Conservation (phyloP, 225 moss, liverwort and hornwort species). For the Antitrichia curtipendula region DNA sequence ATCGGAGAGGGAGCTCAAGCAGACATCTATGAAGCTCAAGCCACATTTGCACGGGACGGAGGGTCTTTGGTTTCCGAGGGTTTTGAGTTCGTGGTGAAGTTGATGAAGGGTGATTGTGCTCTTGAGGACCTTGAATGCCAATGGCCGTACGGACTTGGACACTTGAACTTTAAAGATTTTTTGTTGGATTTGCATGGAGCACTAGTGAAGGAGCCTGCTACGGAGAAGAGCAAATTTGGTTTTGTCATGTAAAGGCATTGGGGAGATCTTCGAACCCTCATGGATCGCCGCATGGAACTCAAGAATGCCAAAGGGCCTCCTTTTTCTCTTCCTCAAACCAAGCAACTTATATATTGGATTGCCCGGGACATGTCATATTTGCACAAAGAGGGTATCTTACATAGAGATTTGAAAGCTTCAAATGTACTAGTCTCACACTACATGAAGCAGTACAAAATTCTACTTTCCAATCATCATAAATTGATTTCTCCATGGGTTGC, state of each 20-base stretch:
- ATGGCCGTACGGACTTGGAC: neutral
- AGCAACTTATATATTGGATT: rapidly evolving
- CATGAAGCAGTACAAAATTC: rapidly evolving
- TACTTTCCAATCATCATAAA: rapidly evolving
- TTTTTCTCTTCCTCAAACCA: neutral
- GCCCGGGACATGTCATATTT: rapidly evolving
- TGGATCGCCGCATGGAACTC: neutral
- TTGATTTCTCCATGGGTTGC: rapidly evolving
- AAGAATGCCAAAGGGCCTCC: neutral
- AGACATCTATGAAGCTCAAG: neutral
- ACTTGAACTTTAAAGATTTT: rapidly evolving
- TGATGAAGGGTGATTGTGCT: neutral
- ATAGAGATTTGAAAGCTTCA: neutral
- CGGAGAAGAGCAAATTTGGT: neutral
- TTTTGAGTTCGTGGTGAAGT: neutral
- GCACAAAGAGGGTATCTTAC: rapidly evolving
- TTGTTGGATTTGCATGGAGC: neutral
- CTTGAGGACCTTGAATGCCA: neutral
- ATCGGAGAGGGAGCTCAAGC: neutral
- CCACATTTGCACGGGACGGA: neutral
- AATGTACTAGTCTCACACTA: rapidly evolving
- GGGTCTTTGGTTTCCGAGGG: rapidly evolving
- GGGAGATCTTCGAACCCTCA: neutral
- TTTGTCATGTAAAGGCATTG: neutral
- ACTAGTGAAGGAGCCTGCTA: neutral